Conservation (phyloP, 352 stramenopile genomes). For the Globisporangium heterothallicum region DNA sequence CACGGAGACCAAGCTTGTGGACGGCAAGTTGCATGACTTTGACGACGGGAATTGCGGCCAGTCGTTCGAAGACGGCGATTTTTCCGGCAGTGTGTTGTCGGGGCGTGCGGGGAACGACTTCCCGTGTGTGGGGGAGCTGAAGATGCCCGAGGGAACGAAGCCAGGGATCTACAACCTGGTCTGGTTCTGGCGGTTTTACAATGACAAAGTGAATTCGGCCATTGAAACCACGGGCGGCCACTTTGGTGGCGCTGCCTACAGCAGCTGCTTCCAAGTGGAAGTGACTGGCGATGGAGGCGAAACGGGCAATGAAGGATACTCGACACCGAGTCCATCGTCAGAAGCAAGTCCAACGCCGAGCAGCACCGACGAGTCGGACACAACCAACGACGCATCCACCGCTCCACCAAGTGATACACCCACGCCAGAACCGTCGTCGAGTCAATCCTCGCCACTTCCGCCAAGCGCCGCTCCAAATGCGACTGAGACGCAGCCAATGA, state of each 20-base stretch:
- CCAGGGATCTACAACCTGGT: constrained; percentile 57
- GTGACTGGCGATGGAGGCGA: constrained; percentile 17
- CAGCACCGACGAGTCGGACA: too few species aligned
- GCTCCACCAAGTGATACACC: neutral
- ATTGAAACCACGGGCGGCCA: constrained; percentile 37
- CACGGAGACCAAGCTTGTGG: constrained; percentile 47
- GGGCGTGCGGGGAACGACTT: constrained; percentile 44
- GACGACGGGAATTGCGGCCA: constrained; percentile 63
- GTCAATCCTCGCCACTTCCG: too few species aligned
- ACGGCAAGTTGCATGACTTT: constrained; percentile 61
- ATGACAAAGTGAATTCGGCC: constrained; percentile 37
- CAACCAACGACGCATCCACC: neutral
- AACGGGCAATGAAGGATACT: neutral
- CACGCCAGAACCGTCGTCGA: too few species aligned
- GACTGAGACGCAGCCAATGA: too few species aligned
- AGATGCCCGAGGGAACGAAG: constrained; percentile 34
- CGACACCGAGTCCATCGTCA: neutral
- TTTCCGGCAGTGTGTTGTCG: constrained; percentile 28
- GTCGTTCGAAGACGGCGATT: constrained; percentile 32
- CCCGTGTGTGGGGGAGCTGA: constrained; percentile 45
- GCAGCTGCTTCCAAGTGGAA: constrained; percentile 55
- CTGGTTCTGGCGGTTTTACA: constrained; percentile 70
- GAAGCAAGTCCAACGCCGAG: neutral
- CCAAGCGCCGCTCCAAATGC: too few species aligned
- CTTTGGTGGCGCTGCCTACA: constrained; percentile 55